phyloP scores from a whole-genome alignment of 2,329 filamentous ascomycete species.

The Colletotrichum cuscutae region DNA sequence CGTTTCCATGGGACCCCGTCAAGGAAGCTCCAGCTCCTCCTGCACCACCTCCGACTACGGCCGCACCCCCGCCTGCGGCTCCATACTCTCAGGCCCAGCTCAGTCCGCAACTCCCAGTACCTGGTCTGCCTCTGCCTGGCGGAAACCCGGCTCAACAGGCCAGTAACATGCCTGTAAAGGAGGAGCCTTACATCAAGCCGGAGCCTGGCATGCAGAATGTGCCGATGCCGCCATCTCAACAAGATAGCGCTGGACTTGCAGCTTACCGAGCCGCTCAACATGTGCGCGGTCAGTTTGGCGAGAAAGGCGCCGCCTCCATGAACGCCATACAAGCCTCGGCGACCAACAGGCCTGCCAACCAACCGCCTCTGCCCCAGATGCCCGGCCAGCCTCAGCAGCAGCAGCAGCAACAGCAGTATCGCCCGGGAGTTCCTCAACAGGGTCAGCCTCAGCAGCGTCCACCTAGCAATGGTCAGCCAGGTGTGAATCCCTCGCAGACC shows the following conservation, averaged over 20 bases:
- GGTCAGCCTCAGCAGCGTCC: conserved; percentile 44
- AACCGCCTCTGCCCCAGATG: conserved; percentile 45
- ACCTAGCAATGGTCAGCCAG: conserved; percentile 37
- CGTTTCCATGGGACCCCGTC: conserved; percentile 86
- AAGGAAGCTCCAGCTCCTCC: conserved; percentile 68
- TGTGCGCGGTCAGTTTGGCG: conserved; percentile 69
- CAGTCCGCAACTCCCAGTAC: conserved; percentile 45
- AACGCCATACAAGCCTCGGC: conserved; percentile 65
- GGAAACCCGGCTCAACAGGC: conserved; percentile 52
- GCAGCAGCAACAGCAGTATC: conserved; percentile 35
- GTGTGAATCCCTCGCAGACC: conserved; percentile 60
- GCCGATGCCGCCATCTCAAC: conserved; percentile 37
- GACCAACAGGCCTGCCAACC: conserved; percentile 40
- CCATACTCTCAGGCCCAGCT: conserved; percentile 48
- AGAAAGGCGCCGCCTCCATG: conserved; percentile 73
- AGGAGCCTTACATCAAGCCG: conserved; percentile 59
- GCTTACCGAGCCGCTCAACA: conserved; percentile 66
- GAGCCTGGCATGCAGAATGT: conserved; percentile 52
- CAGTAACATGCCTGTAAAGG: conserved; percentile 50
- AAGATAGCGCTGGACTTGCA: conserved; percentile 50
- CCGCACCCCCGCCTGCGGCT: conserved; percentile 37
- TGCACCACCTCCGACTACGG: conserved; percentile 43
- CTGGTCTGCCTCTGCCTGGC: conserved; percentile 41
- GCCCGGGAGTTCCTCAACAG: conserved; percentile 35
- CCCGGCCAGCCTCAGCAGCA: conserved; percentile 39